phyloP scores from a whole-genome alignment of 2,329 filamentous ascomycete genomes.

The Clarireedia hainanense region DNA sequence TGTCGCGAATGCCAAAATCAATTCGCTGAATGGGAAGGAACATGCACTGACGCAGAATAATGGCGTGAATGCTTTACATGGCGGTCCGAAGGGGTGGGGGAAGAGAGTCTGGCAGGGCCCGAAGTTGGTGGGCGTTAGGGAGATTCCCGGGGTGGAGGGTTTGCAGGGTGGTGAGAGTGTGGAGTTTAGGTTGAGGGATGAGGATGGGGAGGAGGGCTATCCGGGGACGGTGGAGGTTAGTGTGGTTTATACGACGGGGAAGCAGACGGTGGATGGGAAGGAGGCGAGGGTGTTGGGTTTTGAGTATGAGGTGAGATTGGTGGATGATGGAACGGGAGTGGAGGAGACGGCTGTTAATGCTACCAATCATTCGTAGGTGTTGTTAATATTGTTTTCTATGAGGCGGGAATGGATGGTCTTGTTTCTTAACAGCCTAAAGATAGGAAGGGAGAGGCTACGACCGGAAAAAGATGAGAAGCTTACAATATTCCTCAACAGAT shows the following conservation, averaged over 20 bases:
- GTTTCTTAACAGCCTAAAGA: no score
- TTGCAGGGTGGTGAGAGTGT: slow-evolving; percentile 56
- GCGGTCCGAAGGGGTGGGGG: slow-evolving; percentile 70
- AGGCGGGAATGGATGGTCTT: no score
- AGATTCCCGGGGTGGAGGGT: slow-evolving; percentile 44
- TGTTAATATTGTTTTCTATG: background rate
- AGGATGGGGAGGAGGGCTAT: slow-evolving; percentile 82
- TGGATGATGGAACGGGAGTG: slow-evolving; percentile 46
- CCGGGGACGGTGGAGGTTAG: slow-evolving; percentile 75
- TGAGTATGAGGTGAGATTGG: slow-evolving; percentile 82
- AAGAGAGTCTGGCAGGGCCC: slow-evolving; percentile 73
- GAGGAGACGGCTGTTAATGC: slow-evolving; percentile 90
- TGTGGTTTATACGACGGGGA: slow-evolving; percentile 71
- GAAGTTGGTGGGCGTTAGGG: slow-evolving; percentile 43
- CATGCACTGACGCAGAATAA: slow-evolving; percentile 72
- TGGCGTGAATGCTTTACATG: slow-evolving; percentile 67
- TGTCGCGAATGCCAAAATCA: slow-evolving; percentile 62
- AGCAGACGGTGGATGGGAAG: slow-evolving; percentile 52
- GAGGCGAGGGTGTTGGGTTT: slow-evolving; percentile 68
- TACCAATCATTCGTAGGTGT: slow-evolving; percentile 81
- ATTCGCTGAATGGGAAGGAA: slow-evolving; percentile 60
- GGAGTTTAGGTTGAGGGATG: slow-evolving; percentile 57
- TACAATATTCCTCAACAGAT: slow-evolving; percentile 28
- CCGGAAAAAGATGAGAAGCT: background rate
- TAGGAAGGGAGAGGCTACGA: no score